A percentile compares a stretch with the other conserved stretches of the same genome.
These are phyloP conservation scores for Pseudognaphalium luteoalbum DNA, from an alignment of 129 eudicot genomes.

Conservation along the genomic window DNA sequence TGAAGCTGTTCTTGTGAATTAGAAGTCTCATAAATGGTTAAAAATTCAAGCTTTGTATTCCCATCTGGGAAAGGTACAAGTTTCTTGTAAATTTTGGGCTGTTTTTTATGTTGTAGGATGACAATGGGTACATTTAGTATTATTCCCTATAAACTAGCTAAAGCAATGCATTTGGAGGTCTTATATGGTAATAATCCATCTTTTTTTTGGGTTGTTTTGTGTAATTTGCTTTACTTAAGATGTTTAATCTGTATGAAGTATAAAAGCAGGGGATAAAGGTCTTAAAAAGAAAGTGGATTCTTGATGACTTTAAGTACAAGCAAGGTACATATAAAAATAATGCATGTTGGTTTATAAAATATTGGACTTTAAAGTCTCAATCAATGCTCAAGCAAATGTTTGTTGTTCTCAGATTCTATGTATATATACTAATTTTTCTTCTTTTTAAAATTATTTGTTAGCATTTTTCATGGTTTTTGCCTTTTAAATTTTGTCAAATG, in stretches of 20 bases:
- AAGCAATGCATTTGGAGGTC: constrained; percentile 33
- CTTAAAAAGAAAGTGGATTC: neutral
- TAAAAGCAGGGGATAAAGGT: neutral
- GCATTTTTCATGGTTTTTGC: too few relatives aligned
- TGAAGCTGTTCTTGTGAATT: constrained; percentile 65
- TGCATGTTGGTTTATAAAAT: neutral
- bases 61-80: constrained; percentile 26
- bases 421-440: too few relatives aligned
- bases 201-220: neutral
- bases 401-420: too few relatives aligned
- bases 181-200: neutral
- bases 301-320: neutral
- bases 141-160: constrained; percentile 19
- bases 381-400: too few relatives aligned
- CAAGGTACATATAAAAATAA: neutral
- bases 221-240: neutral
- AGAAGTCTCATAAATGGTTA: constrained; percentile 13
- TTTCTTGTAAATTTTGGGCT: constrained; percentile 37
- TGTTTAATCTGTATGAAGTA: neutral
- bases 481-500: too few relatives aligned
- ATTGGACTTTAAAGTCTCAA: neutral
- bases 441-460: too few relatives aligned
- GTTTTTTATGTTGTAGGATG: constrained; percentile 38
- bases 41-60: constrained; percentile 29
- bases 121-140: constrained; percentile 28